Evolutionary conservation across 2,329 filamentous ascomycete species (phyloP).

Genomic region (Chrysoporthe cubensis): DNA sequence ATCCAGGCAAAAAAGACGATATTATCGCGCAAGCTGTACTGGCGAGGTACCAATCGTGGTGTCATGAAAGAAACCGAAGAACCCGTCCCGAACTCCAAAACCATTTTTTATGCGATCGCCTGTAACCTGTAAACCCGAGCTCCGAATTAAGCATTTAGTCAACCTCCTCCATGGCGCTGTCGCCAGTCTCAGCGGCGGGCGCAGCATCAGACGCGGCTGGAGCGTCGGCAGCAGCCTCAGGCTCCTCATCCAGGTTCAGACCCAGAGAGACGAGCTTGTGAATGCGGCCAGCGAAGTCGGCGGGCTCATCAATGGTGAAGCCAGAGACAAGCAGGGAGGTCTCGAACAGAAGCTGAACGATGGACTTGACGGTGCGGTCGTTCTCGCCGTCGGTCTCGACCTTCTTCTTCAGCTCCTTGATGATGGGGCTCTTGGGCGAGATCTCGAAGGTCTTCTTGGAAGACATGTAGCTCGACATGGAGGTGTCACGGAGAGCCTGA

Average conservation of each 20-base stretch:
- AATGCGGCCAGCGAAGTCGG: constrained; percentile 97
- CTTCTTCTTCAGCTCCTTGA: constrained; percentile 99
- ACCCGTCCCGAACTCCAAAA: constrained; percentile 46
- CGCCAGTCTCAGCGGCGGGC: constrained; percentile 65
- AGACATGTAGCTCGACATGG: constrained; percentile 99
- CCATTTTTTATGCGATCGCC: constrained; percentile 44
- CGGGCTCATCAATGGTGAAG: constrained; percentile 99
- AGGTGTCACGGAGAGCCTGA: constrained; percentile 98
- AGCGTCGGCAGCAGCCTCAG: constrained; percentile 70
- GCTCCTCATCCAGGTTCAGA: constrained; percentile 94
- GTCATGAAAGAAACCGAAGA: constrained; percentile 35
- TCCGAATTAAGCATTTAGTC: constrained; percentile 65
- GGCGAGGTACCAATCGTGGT: constrained; percentile 32
- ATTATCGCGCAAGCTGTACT: constrained; percentile 15
- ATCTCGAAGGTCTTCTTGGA: constrained; percentile 99
- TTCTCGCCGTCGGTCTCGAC: constrained; percentile 96
- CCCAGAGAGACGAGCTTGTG: constrained; percentile 99
- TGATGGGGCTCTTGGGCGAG: constrained; percentile 96
- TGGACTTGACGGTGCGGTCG: constrained; percentile 98
- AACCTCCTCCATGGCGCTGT: constrained; percentile 99
- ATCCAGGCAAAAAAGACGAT: constrained; percentile 28
- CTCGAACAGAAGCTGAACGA: constrained; percentile 98
- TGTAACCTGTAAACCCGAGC: constrained; percentile 28
- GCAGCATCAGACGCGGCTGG: constrained; percentile 61
- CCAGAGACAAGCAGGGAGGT: constrained; percentile 97